Evolutionary conservation across 345 rosid species (phyloP).

Genomic region (Dipteronia sinensis): DNA sequence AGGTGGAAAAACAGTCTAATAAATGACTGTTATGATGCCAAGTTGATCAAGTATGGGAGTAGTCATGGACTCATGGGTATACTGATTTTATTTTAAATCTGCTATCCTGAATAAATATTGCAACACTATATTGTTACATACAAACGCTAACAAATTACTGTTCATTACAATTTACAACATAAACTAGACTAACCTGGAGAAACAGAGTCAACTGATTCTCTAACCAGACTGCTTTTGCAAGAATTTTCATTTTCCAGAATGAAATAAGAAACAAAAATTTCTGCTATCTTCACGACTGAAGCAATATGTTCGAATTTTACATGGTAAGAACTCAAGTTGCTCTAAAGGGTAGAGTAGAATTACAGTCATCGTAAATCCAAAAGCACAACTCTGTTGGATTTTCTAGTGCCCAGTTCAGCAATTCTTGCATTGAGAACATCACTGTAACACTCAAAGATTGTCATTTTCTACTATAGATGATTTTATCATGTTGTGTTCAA

Average conservation of each 20-base stretch:
- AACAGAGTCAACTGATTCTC: background rate
- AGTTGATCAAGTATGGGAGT: no score
- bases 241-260: conserved; percentile 5
- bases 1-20: no score
- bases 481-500: conserved; percentile 12
- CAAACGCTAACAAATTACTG: background rate
- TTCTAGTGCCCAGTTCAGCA: background rate
- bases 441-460: background rate
- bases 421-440: background rate
- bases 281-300: background rate
- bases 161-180: background rate
- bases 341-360: background rate
- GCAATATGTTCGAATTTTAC: background rate
- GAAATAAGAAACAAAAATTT: background rate
- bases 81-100: background rate
- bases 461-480: background rate
- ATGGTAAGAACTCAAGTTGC: background rate
- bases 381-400: background rate
- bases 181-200: background rate
- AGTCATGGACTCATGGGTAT: accelerated
- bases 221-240: background rate
- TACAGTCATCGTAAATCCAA: background rate
- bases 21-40: no score
- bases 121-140: background rate
- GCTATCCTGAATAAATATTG: background rate